Evolutionary conservation across 1,139 yeast species (phyloP).

Genomic region (Lodderomyces metapsilosis): DNA sequence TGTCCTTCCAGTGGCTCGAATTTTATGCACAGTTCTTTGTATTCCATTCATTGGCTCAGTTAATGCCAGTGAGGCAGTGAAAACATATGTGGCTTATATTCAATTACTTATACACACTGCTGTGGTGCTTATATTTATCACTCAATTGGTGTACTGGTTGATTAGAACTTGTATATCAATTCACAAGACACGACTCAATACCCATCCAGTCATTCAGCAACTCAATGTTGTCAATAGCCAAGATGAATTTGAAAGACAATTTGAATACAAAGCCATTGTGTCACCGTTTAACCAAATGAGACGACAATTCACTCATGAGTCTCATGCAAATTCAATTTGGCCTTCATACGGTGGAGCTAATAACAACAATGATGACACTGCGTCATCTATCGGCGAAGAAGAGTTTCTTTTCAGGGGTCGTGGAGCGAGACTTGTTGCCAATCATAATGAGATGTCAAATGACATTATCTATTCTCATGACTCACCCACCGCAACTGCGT

Average conservation of each 20-base stretch:
- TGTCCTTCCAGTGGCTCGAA: conserved; percentile 36
- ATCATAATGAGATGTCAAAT: neutral
- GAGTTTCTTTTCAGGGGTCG: conserved; percentile 4
- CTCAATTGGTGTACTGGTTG: conserved; percentile 34
- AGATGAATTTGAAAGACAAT: conserved; percentile 28
- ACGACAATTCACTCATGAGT: neutral
- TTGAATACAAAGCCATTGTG: conserved; percentile 34
- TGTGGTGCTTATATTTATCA: conserved; percentile 35
- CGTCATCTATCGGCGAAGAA: conserved; percentile 4
- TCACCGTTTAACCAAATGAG: neutral
- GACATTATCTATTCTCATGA: neutral
- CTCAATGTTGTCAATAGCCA: conserved; percentile 10
- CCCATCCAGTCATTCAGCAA: conserved; percentile 3
- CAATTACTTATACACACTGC: conserved; percentile 40
- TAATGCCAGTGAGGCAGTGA: conserved; percentile 28
- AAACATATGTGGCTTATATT: conserved; percentile 42
- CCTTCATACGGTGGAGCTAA: neutral
- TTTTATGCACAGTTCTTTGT: conserved; percentile 38
- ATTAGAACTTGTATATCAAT: conserved; percentile 27
- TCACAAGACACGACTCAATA: conserved; percentile 11
- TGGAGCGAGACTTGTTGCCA: neutral
- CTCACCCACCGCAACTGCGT: too few relatives aligned
- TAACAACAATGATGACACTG: neutral
- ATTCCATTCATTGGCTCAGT: conserved; percentile 40
- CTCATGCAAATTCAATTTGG: neutral